phyloP scores from a whole-genome alignment of 2,329 filamentous ascomycete genomes.

The Taxawa tesnikishii region DNA sequence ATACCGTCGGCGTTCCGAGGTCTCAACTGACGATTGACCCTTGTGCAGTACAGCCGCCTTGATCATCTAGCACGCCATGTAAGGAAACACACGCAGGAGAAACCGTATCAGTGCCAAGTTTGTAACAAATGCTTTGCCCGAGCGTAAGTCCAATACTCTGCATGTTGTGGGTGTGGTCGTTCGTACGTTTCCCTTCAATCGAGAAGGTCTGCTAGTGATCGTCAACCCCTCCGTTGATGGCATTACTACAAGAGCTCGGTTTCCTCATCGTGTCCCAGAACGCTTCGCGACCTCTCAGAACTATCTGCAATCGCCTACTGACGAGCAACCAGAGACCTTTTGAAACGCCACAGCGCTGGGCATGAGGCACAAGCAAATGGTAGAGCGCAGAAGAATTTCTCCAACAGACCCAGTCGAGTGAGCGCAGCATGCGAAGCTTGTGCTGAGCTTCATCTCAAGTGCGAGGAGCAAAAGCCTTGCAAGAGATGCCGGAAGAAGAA shows the following conservation, averaged over 20 bases:
- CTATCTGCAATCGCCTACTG: too few relatives aligned
- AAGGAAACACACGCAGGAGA: too few relatives aligned
- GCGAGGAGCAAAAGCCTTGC: conserved; percentile 43
- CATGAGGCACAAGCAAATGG: conserved; percentile 26
- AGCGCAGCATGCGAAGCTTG: conserved; percentile 41
- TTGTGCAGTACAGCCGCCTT: conserved; percentile 40
- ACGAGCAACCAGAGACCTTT: conserved; percentile 34
- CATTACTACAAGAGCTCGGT: too few relatives aligned
- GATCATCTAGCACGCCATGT: conserved; percentile 38
- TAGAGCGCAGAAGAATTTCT: conserved; percentile 16
- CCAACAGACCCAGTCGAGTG: conserved; percentile 25
- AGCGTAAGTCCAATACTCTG: conserved; percentile 27
- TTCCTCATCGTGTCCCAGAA: too few relatives aligned
- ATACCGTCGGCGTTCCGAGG: too few relatives aligned
- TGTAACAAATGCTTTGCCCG: conserved; percentile 35
- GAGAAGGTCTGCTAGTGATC: too few relatives aligned
- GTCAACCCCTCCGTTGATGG: too few relatives aligned
- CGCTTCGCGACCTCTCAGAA: too few relatives aligned
- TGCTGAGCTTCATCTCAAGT: conserved; percentile 39
- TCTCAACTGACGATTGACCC: too few relatives aligned
- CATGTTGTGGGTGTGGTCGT: too few relatives aligned
- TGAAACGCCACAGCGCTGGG: conserved; percentile 38
- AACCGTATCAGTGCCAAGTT: conserved; percentile 31
- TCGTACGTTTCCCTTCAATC: too few relatives aligned
- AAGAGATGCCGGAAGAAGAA: conserved; percentile 37